Evolutionary conservation across 2,329 filamentous ascomycete genomes (phyloP), one percentile per base, ranked within the genome.

Genomic region (Verticillium dahliae): DNA sequence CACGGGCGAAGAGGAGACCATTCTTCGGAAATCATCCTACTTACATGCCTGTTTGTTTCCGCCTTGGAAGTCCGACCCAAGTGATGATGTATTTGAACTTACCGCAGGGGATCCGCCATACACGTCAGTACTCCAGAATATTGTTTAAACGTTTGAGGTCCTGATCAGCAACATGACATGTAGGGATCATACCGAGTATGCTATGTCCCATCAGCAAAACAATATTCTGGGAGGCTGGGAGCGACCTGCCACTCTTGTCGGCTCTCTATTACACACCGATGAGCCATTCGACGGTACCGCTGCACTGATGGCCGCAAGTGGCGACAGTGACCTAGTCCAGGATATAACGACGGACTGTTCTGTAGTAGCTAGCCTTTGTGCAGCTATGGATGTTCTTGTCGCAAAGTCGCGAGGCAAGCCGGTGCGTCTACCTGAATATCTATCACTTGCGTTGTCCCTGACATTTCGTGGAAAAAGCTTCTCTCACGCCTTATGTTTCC

Each of bases 311-410:
- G 74, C 77, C 56, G 78, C 82, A 15, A 75, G 76, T 6, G 76
- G 80, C 9, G 81, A 84, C 14, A 86, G 90, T 64, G 94, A 99
- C 74, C 83, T 99, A 7, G 92, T 97, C 2, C 95, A 99, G 74
- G 95, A 99, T 74, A 87, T 96, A 62, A 93, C 94, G 5, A 96
- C 94, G 0, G 95, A 99, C 73, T 99, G 95, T 72, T 98, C 95
- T 1, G 94, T 99, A 3, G 94, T 99, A 34, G 95, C 95, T 15
- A 97, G 95, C 72, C 81, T 99, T 6, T 97, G 93, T 71, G 92
- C 93, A 33, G 88, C 86, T 31, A 87, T 89, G 63, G 87, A 88
- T 50, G 84, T 91, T 65, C 81, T 88, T 9, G 83, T 88, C 64
- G 87, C 87, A n/a, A 89, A 89, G 2, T 83, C 87, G 18, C 89